phyloP scores from a whole-genome alignment of 2,329 filamentous ascomycete species.

The Tolypocladium tropicale region DNA sequence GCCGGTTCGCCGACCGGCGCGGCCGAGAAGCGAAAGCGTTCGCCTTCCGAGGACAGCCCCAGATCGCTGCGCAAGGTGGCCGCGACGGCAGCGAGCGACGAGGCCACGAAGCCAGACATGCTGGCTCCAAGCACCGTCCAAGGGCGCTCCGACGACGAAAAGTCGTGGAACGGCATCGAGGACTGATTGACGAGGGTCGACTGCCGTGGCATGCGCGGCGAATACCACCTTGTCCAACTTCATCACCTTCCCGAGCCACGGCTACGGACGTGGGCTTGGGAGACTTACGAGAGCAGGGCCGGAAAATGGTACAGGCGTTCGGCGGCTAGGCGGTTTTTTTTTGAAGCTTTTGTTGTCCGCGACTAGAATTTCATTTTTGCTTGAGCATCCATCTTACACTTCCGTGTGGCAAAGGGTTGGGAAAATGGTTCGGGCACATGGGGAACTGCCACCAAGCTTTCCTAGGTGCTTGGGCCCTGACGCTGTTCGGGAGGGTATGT shows the following conservation, averaged over 20 bases:
- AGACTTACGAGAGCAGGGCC: not conserved
- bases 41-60: conserved; percentile 12
- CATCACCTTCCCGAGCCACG: not conserved
- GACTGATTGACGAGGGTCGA: conserved; percentile 15
- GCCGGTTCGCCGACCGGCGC: conserved; percentile 4
- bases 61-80: conserved; percentile 19
- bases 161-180: conserved; percentile 32
- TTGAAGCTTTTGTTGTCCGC: no score
- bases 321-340: no score
- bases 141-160: conserved; percentile 25
- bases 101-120: conserved; percentile 1
- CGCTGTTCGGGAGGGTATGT: not conserved
- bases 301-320: not conserved
- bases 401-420: no score
- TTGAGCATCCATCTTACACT: no score
- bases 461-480: not conserved
- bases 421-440: no score
- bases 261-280: not conserved
- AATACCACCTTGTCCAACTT: not conserved
- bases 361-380: no score
- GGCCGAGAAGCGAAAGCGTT: conserved; percentile 19
- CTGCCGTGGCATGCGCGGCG: not conserved
- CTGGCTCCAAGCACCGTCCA: conserved; percentile 2
- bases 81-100: conserved; percentile 8
- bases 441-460: no score